Percentiles rank a stretch among this genome's conserved stretches.
Conservation (phyloP, 495 filamentous ascomycete genomes). For the Annulohypoxylon maeteangense region DNA sequence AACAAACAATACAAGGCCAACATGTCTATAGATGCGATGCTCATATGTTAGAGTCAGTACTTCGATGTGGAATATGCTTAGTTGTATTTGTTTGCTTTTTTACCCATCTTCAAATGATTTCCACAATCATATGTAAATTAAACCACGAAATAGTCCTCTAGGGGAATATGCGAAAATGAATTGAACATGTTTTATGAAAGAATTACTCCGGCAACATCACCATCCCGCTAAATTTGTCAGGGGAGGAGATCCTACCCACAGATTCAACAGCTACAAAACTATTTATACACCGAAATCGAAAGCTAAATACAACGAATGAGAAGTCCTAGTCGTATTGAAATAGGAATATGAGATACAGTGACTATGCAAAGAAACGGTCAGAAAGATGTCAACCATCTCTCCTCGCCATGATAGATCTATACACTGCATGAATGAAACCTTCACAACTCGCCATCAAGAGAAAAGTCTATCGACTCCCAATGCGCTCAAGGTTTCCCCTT, state of each 20-base stretch:
- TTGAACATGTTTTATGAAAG: too few relatives aligned
- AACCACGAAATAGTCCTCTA: background rate
- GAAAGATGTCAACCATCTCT: background rate
- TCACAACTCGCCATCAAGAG: constrained; percentile 4
- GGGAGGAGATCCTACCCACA: too few relatives aligned
- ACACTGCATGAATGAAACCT: constrained; percentile 15
- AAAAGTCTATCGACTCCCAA: constrained; percentile 2
- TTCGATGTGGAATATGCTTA: background rate
- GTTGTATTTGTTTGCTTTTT: background rate
- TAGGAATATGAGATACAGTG: background rate
- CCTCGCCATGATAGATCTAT: background rate
- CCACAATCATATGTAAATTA: background rate
- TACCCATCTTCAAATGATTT: background rate
- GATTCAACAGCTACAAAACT: background rate
- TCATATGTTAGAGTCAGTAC: background rate
- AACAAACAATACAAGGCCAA: background rate
- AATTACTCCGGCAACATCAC: too few relatives aligned
- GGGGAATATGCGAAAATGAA: too few relatives aligned
- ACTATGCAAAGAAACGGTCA: background rate
- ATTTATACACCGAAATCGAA: background rate
- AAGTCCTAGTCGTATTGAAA: background rate
- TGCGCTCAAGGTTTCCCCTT: background rate
- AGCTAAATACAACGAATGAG: background rate
- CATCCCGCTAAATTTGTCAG: background rate
- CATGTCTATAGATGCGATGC: background rate